Base-by-base conservation (phyloP, 306 rosid genomes). In the Prunus armeniaca region DNA sequence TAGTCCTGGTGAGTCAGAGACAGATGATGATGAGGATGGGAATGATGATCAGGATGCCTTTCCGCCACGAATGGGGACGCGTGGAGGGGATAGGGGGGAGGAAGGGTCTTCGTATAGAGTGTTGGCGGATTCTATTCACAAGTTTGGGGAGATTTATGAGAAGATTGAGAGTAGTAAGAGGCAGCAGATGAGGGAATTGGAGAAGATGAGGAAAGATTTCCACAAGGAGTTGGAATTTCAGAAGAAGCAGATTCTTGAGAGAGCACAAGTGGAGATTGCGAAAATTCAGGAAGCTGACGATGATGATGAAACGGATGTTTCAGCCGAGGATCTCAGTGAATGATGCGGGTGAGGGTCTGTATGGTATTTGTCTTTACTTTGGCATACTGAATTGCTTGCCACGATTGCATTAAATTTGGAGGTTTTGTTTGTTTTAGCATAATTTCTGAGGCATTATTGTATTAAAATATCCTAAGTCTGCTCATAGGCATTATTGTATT, bases 101-200 rank as follows among this genome's bases (percentile, higher is more conserved):
- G 86, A 79, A 11, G 89, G 85, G 41, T 72, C 87, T 11, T 89
- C 91, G 0, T 87, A 28, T 71, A 71, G 86, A 72, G 90, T 85
- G 75, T 73, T 92, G 86, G 89, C 93, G 0, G 92, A 90, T 76
- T 90, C 96, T 2, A 84, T 92, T 70, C 87, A 88, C 75, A 90
- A 87, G 85, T 92, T 92, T 76, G 93, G 93, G 75, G 85, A 87
- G 77, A 87, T 90, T 71, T 92, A 92, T 78, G 97, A 90, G 88
- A 92, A 87, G 79, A 87, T 92, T 64, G 97, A 92, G 87, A 87
- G 71, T 75, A 84, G 90, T 43, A 92, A 90, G 96, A 92, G 96
- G 89, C 88, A 83, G 82, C 96, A 92, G 76, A 90, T 92, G 93
- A 86, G 86, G 93, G 96, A 92, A 76, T 73, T 92, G 74, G 97